These are phyloP conservation scores for Ustilago trichophora DNA, from an alignment of 1,284 basidiomycete genomes.

Conservation along the genomic window DNA sequence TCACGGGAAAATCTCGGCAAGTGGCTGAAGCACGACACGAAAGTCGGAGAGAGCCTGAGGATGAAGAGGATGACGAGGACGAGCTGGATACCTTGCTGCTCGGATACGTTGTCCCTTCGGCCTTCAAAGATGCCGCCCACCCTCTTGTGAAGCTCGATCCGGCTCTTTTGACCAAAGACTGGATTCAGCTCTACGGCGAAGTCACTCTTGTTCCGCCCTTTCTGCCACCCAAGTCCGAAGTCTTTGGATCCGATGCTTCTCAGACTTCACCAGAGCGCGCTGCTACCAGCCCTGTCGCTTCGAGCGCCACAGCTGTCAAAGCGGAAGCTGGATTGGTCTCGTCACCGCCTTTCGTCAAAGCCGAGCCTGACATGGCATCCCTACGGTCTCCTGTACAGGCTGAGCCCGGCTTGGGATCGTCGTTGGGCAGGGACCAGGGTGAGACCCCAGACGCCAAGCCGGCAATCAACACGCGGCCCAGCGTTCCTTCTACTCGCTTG, in stretches of 20 bases:
- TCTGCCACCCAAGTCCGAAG: constrained; percentile 24
- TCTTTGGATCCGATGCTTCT: constrained; percentile 17
- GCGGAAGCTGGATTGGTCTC: neutral
- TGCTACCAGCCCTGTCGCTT: neutral
- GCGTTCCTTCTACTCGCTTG: constrained; percentile 21
- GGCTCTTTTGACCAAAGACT: constrained; percentile 20
- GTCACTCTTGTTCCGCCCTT: constrained; percentile 33
- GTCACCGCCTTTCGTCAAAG: no score
- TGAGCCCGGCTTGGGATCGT: neutral
- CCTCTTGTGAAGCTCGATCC: constrained; percentile 23
- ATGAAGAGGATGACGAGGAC: constrained; percentile 1
- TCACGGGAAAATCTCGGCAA: no score
- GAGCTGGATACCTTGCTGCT: constrained; percentile 20
- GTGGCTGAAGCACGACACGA: neutral
- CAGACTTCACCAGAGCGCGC: neutral
- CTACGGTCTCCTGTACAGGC: no score
- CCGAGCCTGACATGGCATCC: no score
- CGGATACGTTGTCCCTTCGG: constrained; percentile 30
- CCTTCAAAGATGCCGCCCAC: constrained; percentile 21
- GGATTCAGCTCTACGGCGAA: constrained; percentile 45
- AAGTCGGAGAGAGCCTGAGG: no score
- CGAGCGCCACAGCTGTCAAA: neutral
- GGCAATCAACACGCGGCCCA: neutral
- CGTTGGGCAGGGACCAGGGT: neutral
- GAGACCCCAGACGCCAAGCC: no score